Evolutionary conservation across 805 yeast genomes (phyloP), one percentile per base, ranked within the genome.

Genomic region (Maudiozyma serrabonitensis): DNA sequence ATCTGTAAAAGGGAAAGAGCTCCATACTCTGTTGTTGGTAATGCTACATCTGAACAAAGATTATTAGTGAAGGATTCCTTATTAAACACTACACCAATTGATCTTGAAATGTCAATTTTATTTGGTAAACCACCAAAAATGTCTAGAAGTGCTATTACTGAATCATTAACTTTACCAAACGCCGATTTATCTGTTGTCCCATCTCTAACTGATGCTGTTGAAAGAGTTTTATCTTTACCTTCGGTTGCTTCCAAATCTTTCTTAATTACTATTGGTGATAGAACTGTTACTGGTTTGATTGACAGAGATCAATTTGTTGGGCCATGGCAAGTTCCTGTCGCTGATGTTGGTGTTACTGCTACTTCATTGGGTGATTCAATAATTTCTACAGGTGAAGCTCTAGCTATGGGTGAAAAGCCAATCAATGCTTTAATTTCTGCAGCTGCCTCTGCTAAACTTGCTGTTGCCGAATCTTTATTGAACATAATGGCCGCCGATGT

Each of bases 321-420:
- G 39, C 98, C 98, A 64, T 93, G 98, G 98, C 99, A 93, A 75
- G 93, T 86, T 9, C 99, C 99, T 45, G 98, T 93, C 32, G 93
- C 98, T 16, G 98, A 93, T 65, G 97, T 90, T 49, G 98, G 96
- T 71, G 96, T 93, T 48, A 90, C 98, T 23, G 84, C 85, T 52
- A 83, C 97, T 0, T 85, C 96, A 1, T 75, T 88, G 46, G 96
- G 96, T 63, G 84, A 81, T 47, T 73, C 75, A 6, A 66, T 84
- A 46, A 68, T 82, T 53, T 56, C 70, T 3, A 83, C 95, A n/a
- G 99, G 99, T 74, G 99, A 93, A 72, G 96, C 98, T 8, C 71
- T 93, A 71, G 90, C 98, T 2, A 83, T 89, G 88, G 99, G 99
- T 56, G 99, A 93, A 72, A 84, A 85, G 63, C 99, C 99, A 52